Evolutionary conservation across 768 basidiomycete species (phyloP).

Genomic region (Pluteus cervinus): DNA sequence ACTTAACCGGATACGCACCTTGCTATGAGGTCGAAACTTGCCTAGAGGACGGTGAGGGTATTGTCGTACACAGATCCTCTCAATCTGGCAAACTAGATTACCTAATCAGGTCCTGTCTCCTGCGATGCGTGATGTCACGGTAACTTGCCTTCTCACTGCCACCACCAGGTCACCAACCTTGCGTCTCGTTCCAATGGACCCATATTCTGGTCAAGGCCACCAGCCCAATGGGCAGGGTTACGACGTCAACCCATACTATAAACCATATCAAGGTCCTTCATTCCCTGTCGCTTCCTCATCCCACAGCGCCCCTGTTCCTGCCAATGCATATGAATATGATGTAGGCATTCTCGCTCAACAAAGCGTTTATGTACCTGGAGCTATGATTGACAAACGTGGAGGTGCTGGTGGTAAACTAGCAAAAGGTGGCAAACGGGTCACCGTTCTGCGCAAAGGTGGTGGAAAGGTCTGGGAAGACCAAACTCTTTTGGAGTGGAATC

Average conservation of each 20-base stretch:
- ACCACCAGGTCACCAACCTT: conserved; percentile 12
- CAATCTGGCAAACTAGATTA: neutral
- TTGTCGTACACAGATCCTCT: conserved; percentile 19
- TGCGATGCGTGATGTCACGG: conserved; percentile 1
- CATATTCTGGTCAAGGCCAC: conserved; percentile 38
- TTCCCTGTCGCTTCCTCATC: conserved; percentile 61
- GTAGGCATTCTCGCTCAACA: conserved; percentile 88
- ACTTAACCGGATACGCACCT: neutral
- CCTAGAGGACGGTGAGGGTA: conserved; percentile 32
- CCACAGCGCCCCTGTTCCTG: conserved; percentile 74
- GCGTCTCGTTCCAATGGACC: too few species aligned
- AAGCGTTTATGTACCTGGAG: conserved; percentile 88
- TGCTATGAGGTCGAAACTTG: conserved; percentile 18
- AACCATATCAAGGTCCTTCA: conserved; percentile 72
- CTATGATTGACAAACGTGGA: conserved; percentile 83
- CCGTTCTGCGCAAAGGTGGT: conserved; percentile 90
- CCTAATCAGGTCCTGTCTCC: conserved; percentile 7
- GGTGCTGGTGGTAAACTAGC: conserved; percentile 81
- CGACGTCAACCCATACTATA: conserved; percentile 79
- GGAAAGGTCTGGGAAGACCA: conserved; percentile 99
- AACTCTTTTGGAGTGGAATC: conserved; percentile 95
- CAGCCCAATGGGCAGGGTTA: conserved; percentile 47
- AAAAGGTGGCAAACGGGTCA: conserved; percentile 88
- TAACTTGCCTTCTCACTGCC: neutral
- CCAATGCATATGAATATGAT: conserved; percentile 90